These are phyloP conservation scores for Ophiostoma ulmi DNA, from an alignment of 2,329 filamentous ascomycete species.

Conservation along the genomic window DNA sequence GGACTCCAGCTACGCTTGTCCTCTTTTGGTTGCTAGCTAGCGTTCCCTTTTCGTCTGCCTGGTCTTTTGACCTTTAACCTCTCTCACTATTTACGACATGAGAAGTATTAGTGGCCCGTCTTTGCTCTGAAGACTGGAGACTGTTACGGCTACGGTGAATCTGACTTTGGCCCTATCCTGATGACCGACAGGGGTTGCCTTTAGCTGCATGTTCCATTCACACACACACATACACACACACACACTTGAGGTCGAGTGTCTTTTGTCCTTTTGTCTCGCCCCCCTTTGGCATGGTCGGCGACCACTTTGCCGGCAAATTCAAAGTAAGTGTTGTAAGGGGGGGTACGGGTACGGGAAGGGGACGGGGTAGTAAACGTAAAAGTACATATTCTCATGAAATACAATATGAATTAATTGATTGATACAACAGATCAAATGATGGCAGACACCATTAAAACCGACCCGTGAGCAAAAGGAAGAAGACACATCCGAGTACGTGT, in stretches of 20 bases:
- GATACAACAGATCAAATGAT: not conserved
- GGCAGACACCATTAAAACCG: not conserved
- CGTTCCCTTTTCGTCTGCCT: conserved; percentile 9
- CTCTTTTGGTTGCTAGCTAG: not conserved
- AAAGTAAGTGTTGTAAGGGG: not conserved
- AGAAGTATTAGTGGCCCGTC: not conserved
- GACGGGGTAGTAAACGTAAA: conserved; percentile 5
- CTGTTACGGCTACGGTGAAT: not conserved
- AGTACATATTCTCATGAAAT: not conserved
- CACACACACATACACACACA: not conserved
- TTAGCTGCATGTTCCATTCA: conserved; percentile 13
- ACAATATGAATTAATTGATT: not conserved
- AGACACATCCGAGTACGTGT: not conserved
- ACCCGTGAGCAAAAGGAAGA: not conserved
- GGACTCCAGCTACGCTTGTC: conserved; percentile 4
- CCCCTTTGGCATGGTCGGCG: conserved; percentile 17
- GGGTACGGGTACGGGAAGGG: conserved; percentile 11
- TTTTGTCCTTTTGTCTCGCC: not conserved
- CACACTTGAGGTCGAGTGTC: not conserved
- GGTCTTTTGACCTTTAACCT: not conserved
- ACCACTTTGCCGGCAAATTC: conserved; percentile 6
- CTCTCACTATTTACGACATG: not conserved
- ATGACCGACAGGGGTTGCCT: conserved; percentile 11
- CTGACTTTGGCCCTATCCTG: conserved; percentile 4
- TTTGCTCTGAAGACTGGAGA: not conserved